These are phyloP conservation scores for Helotiales sp. DNA, from an alignment of 2,329 filamentous ascomycete genomes.

Conservation along the genomic window DNA sequence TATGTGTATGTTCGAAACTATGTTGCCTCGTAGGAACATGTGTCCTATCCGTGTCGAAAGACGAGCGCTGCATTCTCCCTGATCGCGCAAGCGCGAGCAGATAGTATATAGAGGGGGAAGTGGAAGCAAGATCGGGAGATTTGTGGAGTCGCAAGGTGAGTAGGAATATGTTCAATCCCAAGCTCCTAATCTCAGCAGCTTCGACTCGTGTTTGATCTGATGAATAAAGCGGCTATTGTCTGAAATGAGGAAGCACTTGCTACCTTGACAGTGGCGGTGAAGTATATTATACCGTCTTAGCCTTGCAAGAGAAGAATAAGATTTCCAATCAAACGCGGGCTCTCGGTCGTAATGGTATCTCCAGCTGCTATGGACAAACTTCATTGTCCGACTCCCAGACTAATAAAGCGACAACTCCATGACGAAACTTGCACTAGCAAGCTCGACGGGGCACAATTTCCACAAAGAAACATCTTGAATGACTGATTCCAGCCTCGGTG, in stretches of 20 bases:
- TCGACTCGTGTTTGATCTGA: background rate
- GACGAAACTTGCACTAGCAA: background rate
- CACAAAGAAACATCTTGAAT: background rate
- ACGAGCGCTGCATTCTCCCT: background rate
- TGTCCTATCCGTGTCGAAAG: slow-evolving; percentile 3
- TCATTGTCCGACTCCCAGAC: background rate
- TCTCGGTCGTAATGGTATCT: background rate
- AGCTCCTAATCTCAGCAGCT: too few relatives aligned
- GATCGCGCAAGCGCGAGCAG: background rate
- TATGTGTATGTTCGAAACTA: background rate
- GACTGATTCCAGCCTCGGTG: background rate
- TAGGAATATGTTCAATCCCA: too few relatives aligned
- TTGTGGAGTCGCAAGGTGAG: too few relatives aligned
- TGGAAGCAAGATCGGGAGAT: background rate
- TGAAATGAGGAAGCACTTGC: background rate
- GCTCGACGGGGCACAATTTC: background rate
- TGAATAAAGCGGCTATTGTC: background rate
- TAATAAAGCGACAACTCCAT: background rate
- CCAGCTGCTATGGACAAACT: background rate
- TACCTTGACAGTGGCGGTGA: background rate
- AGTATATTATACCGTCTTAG: background rate
- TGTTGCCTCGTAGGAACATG: slow-evolving; percentile 3
- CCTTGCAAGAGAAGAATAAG: background rate
- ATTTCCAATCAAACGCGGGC: background rate
- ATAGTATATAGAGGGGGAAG: background rate